These are phyloP conservation scores for Penicillium olsonii DNA, from an alignment of 2,329 filamentous ascomycete species.

Conservation along the genomic window DNA sequence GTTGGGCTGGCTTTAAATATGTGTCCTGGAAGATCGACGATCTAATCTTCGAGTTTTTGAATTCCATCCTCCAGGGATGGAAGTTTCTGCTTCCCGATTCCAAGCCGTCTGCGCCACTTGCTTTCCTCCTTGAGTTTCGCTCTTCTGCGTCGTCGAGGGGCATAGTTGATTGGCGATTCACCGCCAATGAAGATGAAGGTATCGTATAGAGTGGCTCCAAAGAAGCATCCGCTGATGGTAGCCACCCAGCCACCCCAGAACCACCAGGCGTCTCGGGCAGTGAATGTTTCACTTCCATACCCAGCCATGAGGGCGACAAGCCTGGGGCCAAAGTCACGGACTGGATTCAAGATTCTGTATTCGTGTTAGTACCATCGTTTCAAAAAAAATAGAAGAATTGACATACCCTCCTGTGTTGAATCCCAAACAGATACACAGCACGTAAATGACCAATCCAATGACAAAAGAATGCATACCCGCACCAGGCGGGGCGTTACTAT, in stretches of 20 bases:
- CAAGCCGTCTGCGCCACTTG: slow-evolving; percentile 9
- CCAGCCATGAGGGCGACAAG: slow-evolving; percentile 31
- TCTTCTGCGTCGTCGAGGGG: slow-evolving; percentile 39
- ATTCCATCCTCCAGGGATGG: slow-evolving; percentile 9
- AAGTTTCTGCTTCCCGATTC: slow-evolving; percentile 4
- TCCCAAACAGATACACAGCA: slow-evolving; percentile 20
- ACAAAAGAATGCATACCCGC: slow-evolving; percentile 39
- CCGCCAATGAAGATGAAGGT: slow-evolving; percentile 35
- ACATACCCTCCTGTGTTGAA: slow-evolving; percentile 34
- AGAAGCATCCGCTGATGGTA: slow-evolving; percentile 30
- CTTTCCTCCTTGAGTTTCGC: slow-evolving; percentile 22
- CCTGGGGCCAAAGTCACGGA: slow-evolving; percentile 34
- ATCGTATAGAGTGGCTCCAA: slow-evolving; percentile 35
- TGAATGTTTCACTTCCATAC: slow-evolving; percentile 12
- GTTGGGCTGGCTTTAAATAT: neutral
- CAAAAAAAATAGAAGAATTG: neutral
- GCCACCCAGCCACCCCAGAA: slow-evolving; percentile 36
- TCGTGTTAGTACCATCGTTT: neutral
- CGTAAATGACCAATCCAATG: slow-evolving; percentile 2
- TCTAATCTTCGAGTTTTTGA: slow-evolving; percentile 6
- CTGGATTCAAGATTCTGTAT: slow-evolving; percentile 30
- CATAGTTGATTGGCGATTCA: slow-evolving; percentile 41
- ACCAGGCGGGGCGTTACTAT: slow-evolving; percentile 45
- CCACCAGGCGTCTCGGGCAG: slow-evolving; percentile 27
- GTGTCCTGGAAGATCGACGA: neutral